These are phyloP conservation scores for Stephanodiscus triporus DNA, from an alignment of 108 stramenopile genomes.

Conservation along the genomic window DNA sequence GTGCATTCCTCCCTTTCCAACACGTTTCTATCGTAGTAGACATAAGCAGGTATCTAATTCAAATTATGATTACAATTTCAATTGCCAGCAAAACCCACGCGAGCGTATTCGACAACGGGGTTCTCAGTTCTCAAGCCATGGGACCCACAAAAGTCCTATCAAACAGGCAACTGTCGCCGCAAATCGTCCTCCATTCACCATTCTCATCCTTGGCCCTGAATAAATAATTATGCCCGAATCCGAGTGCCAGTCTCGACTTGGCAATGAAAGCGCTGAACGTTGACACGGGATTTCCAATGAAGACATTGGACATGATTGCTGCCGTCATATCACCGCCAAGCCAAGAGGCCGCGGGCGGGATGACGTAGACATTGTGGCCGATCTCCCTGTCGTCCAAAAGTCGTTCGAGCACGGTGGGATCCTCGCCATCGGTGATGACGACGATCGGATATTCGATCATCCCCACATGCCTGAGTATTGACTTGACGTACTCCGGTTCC, in stretches of 20 bases:
- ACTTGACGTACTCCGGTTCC: conserved; percentile 47
- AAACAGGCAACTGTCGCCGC: conserved; percentile 20
- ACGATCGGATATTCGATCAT: conserved; percentile 43
- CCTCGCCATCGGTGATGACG: conserved; percentile 44
- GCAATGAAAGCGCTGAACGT: conserved; percentile 37
- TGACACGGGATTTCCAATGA: conserved; percentile 53
- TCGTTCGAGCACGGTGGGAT: conserved; percentile 20
- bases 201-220: conserved; percentile 27
- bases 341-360: conserved; percentile 30
- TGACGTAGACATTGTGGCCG: conserved; percentile 9
- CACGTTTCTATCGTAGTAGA: background rate
- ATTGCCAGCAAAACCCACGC: no score
- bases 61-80: no score
- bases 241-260: conserved; percentile 33
- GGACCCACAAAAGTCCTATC: background rate
- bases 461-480: conserved; percentile 33
- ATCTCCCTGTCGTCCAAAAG: conserved; percentile 38
- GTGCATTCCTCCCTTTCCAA: background rate
- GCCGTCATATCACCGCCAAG: conserved; percentile 43
- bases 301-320: conserved; percentile 30
- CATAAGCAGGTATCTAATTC: no score
- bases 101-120: no score
- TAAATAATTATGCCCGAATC: conserved; percentile 38
- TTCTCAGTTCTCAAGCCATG: background rate
- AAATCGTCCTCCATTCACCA: conserved; percentile 34